phyloP scores from a whole-genome alignment of 768 basidiomycete species.

The Suillus sp. region DNA sequence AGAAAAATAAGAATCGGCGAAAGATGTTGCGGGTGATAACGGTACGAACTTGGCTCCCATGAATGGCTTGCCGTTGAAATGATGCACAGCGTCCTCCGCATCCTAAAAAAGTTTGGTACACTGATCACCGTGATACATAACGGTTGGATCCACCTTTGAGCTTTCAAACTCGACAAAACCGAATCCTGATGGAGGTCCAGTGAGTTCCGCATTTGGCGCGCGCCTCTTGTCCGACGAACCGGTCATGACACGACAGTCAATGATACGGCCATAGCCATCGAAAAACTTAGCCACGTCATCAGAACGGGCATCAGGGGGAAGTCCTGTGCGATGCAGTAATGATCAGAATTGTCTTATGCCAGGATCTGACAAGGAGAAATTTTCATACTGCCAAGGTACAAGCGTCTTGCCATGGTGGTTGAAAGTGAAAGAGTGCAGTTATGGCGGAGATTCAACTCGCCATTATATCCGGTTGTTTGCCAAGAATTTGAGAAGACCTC shows the following conservation, averaged over 20 bases:
- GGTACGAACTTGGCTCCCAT: conserved; percentile 77
- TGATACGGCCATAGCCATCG: conserved; percentile 84
- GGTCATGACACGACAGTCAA: conserved; percentile 94
- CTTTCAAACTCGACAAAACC: conserved; percentile 97
- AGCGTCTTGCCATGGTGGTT: conserved; percentile 73
- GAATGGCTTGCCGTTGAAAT: conserved; percentile 87
- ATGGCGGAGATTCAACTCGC: conserved; percentile 35
- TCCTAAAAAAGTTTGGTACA: conserved; percentile 55
- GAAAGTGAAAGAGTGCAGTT: conserved; percentile 31
- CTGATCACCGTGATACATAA: conserved; percentile 9
- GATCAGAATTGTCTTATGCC: conserved; percentile 4
- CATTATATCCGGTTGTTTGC: conserved; percentile 8
- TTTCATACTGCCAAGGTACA: conserved; percentile 80
- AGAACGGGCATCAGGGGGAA: conserved; percentile 80
- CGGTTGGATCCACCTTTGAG: conserved; percentile 51
- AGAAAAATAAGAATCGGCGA: conserved; percentile 4
- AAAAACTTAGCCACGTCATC: conserved; percentile 89
- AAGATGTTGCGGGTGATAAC: neutral
- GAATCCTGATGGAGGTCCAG: conserved; percentile 58
- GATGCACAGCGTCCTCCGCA: conserved; percentile 88
- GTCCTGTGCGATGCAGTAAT: conserved; percentile 46
- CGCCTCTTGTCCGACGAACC: conserved; percentile 49
- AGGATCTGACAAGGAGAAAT: conserved; percentile 13
- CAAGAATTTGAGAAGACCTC: conserved; percentile 32
- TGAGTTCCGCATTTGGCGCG: conserved; percentile 23